These are phyloP conservation scores for Phalaenopsis aphrodite DNA, from an alignment of 106 monocot genomes.

Conservation along the genomic window DNA sequence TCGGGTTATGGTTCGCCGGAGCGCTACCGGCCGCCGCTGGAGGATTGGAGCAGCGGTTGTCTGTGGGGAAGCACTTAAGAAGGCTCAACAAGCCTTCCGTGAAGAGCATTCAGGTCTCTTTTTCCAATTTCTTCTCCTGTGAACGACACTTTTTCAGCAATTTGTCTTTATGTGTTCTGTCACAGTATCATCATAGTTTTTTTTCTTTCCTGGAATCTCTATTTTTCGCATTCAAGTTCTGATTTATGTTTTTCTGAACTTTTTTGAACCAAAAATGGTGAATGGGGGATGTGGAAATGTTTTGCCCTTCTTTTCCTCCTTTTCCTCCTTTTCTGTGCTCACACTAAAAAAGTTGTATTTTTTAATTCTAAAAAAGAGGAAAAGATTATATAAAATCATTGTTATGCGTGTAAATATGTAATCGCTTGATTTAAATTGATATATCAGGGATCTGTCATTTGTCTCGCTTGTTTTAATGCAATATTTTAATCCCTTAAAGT, in stretches of 20 bases:
- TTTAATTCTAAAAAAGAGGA: background rate
- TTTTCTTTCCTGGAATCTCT: background rate
- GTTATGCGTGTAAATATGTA: too few species aligned
- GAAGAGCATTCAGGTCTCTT: slow-evolving; percentile 5
- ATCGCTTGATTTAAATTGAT: background rate
- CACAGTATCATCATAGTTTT: background rate
- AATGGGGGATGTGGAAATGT: background rate
- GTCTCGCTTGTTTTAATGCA: background rate
- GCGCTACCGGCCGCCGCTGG: background rate
- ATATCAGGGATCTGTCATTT: background rate
- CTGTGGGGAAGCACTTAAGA: background rate
- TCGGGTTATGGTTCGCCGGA: background rate
- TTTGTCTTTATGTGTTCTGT: background rate
- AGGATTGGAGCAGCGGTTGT: background rate
- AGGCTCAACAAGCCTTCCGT: slow-evolving; percentile 9
- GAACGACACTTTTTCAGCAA: background rate
- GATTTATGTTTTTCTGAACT: background rate
- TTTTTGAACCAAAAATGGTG: too few species aligned
- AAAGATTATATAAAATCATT: too few species aligned
- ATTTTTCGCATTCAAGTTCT: background rate
- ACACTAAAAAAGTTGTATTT: background rate
- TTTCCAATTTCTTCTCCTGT: background rate
- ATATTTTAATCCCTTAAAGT: background rate
- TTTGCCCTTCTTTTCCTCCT: background rate
- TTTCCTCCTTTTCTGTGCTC: background rate